Evolutionary conservation across 768 basidiomycete species (phyloP), one percentile per base, ranked within the genome.

Genomic region (Lanmaoa rubissima): DNA sequence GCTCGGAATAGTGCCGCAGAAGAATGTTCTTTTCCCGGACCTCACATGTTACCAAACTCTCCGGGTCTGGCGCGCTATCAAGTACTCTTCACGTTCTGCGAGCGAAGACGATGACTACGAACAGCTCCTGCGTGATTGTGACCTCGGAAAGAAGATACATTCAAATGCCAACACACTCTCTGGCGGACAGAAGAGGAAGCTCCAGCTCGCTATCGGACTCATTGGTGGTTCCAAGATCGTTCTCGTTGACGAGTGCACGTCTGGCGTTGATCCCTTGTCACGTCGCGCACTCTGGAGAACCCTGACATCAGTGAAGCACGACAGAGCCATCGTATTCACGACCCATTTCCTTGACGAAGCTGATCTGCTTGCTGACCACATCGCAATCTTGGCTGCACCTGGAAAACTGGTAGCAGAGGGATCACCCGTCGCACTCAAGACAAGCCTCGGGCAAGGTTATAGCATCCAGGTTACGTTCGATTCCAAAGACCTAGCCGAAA

Each of bases 331-430:
- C 38, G 75, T 92, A 3, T 86, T 91, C 67, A 92, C 90, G 0
- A 93, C 90, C 0, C 90, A 92, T 72, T 88, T 89, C 72, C 76
- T 90, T 2, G 89, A 91, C 55, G 88, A 91, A 69, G 90, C 90
- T 0, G 90, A 92, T 64, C 74, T 92, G 4, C 75, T 92, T 14
- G 90, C 83, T 0, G 90, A 92, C 62, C 77, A 83, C 21, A 88
- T 92, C 50, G 87, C 85, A 0, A 85, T 92, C 51, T 75, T 92
- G 4, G 84, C 85, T 14, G 82, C 87, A 0, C 90, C 90, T 2
- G 90, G 90, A 19, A 87, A 83, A 59, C 74, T 91, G 2, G 80
- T 92, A 1, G 90, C 89, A 0, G 78, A 83, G 44, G 89, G 87
- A 8, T 78, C 88, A 1, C 90, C 90, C 4, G 88, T 92, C 7